Conservation (phyloP, 1,284 basidiomycete genomes). For the Schizophyllum commune region DNA sequence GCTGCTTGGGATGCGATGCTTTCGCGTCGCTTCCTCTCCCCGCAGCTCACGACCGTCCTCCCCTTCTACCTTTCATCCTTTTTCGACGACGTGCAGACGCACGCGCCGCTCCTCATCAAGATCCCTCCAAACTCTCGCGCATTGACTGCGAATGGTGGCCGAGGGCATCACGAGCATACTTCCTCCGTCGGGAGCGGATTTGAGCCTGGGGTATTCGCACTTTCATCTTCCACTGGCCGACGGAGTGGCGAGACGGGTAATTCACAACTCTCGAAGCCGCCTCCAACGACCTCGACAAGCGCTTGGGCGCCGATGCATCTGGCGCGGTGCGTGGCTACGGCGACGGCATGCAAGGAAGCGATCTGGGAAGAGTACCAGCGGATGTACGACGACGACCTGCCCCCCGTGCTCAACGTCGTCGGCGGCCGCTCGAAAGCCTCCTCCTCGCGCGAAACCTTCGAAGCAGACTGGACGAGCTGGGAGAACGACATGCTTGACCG, state of each 20-base stretch:
- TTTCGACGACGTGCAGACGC: slow-evolving; percentile 46
- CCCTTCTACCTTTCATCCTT: slow-evolving; percentile 60
- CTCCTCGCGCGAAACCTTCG: slow-evolving; percentile 52
- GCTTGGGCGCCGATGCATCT: slow-evolving; percentile 54
- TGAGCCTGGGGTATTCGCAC: neutral
- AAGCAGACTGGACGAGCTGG: slow-evolving; percentile 61
- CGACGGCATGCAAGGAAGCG: slow-evolving; percentile 59
- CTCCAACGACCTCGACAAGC: slow-evolving; percentile 1
- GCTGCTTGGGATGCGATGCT: slow-evolving; percentile 67
- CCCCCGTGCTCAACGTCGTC: slow-evolving; percentile 15
- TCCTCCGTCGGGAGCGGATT: neutral
- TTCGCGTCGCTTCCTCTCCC: slow-evolving; percentile 44
- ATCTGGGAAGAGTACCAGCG: slow-evolving; percentile 56
- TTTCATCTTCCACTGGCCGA: slow-evolving; percentile 10
- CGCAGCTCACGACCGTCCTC: slow-evolving; percentile 49
- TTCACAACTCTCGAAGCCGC: slow-evolving; percentile 18
- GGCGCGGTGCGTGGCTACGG: slow-evolving; percentile 43
- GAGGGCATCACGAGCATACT: slow-evolving; percentile 1
- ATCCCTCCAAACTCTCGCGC: slow-evolving; percentile 43
- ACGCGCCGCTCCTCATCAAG: slow-evolving; percentile 43
- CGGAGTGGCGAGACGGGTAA: slow-evolving; percentile 8
- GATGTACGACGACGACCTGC: slow-evolving; percentile 35
- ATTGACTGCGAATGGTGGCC: slow-evolving; percentile 2
- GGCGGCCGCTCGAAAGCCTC: slow-evolving; percentile 12
- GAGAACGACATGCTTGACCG: slow-evolving; percentile 68